phyloP scores from a whole-genome alignment of 1,139 yeast species.

The Yamadazyma kanchanaburiensis region DNA sequence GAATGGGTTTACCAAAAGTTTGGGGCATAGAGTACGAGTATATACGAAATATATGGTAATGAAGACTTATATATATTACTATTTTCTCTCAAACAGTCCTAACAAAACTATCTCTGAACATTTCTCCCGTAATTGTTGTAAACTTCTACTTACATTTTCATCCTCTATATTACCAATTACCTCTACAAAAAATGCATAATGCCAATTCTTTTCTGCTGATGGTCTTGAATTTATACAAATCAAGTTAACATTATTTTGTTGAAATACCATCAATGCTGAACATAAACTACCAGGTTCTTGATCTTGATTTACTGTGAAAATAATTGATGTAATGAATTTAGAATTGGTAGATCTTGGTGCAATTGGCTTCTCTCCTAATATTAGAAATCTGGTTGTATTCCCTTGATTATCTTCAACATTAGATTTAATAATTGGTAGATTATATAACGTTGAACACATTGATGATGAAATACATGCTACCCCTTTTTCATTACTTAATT shows the following conservation, averaged over 20 bases:
- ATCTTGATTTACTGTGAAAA: conserved; percentile 65
- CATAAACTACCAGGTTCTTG: conserved; percentile 64
- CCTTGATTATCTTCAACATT: conserved; percentile 68
- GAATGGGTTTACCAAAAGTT: conserved; percentile 90
- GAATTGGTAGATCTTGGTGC: conserved; percentile 8
- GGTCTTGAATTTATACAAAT: conserved; percentile 76
- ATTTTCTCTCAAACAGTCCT: conserved; percentile 31
- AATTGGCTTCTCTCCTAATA: conserved; percentile 41
- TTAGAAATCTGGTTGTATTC: conserved; percentile 83
- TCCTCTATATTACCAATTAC: conserved; percentile 31
- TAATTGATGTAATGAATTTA: conserved; percentile 46
- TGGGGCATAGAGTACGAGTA: conserved; percentile 36
- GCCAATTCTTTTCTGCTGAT: conserved; percentile 66
- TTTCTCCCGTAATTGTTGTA: conserved; percentile 14
- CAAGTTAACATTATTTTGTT: conserved; percentile 57
- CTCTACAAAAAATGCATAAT: conserved; percentile 80
- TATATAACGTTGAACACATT: conserved; percentile 63
- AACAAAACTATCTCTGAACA: conserved; percentile 34
- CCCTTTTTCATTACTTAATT: conserved; percentile 32
- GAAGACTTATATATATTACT: not conserved
- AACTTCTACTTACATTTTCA: conserved; percentile 16
- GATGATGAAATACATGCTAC: conserved; percentile 47
- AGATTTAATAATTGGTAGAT: conserved; percentile 51
- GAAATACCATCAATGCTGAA: conserved; percentile 59
- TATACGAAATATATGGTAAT: conserved; percentile 10